Evolutionary conservation across 1,284 basidiomycete species (phyloP).

Genomic region (Puccinia polysora): DNA sequence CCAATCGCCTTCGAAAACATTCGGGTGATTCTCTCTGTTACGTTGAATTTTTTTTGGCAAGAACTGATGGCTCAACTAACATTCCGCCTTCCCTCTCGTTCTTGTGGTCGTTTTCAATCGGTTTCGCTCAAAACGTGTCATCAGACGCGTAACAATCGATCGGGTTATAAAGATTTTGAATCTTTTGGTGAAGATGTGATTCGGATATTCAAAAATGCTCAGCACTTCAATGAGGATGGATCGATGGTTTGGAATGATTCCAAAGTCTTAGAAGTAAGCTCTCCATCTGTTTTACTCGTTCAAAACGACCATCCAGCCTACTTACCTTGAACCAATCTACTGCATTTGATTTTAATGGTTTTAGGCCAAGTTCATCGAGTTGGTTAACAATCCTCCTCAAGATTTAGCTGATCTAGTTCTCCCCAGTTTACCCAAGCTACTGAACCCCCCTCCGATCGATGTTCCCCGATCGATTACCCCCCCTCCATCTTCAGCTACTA

Average conservation of each 20-base stretch:
- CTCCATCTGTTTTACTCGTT: background rate
- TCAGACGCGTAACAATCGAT: slow-evolving; percentile 45
- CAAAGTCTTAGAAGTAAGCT: slow-evolving; percentile 46
- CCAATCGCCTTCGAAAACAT: slow-evolving; percentile 48
- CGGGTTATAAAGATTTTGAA: slow-evolving; percentile 46
- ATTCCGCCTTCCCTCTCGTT: slow-evolving; percentile 40
- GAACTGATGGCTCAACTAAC: too few species aligned
- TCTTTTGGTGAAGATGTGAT: slow-evolving; percentile 48
- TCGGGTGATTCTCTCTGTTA: slow-evolving; percentile 29
- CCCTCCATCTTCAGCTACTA: too few species aligned
- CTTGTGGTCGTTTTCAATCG: too few species aligned
- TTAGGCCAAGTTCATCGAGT: slow-evolving; percentile 17
- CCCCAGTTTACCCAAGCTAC: background rate
- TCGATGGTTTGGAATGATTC: slow-evolving; percentile 49
- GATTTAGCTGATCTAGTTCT: slow-evolving; percentile 11
- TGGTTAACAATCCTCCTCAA: slow-evolving; percentile 13
- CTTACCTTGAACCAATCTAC: background rate
- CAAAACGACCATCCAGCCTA: background rate
- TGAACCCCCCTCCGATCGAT: background rate
- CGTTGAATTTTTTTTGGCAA: slow-evolving; percentile 23
- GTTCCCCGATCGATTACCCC: background rate
- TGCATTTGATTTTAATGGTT: background rate
- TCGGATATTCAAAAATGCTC: slow-evolving; percentile 48
- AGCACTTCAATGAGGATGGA: slow-evolving; percentile 49
- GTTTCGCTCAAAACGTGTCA: background rate